Evolutionary conservation across 192 early-diverging fungal genomes (phyloP), one percentile per base, ranked within the genome.

Genomic region (Podila verticillata): DNA sequence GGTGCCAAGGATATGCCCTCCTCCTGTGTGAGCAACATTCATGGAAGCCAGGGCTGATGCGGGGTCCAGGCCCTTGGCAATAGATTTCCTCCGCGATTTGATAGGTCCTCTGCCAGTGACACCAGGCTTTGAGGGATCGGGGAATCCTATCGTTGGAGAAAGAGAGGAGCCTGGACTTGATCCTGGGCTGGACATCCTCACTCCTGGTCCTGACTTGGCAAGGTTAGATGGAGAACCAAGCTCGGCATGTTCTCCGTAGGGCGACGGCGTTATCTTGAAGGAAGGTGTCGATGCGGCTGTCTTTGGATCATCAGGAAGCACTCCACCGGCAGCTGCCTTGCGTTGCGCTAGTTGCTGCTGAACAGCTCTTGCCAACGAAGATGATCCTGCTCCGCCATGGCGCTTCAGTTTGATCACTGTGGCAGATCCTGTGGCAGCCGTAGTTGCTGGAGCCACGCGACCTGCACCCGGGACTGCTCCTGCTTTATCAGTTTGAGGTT

Each of bases 281-380:
- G 63, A 29, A 5, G 68, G 39, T 2, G 35, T 62, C 3, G 63
- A 57, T 5, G 63, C 74, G 17, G 51, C 17, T 12, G 65, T 48
- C 22, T 61, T 68, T 26, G 54, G 26, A 19, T 80, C 77, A 49
- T 80, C 77, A 19, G 54, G 54, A 13, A 62, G 47, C 10, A 63
- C 70, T 0, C 65, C 66, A 28, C 44, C 75, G 13, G 75, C 75
- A 48, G 61, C 66, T 19, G 77, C 77, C 32, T 80, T 80, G 22
- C 77, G 48, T 58, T 77, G 79, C 10, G 74, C 84, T 57, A 90
- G 49, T 58, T 90, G 89, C 49, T 88, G 82, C 31, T 88, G 84
- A 5, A 90, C 84, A 20, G 89, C 83, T 32, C 89, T 66, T 8
- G 89, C 88, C 34, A 90, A 57, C 13, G 87, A 88, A 8, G 89